Conservation (phyloP, 2,329 filamentous ascomycete genomes). For the Aspergillus nomiae region DNA sequence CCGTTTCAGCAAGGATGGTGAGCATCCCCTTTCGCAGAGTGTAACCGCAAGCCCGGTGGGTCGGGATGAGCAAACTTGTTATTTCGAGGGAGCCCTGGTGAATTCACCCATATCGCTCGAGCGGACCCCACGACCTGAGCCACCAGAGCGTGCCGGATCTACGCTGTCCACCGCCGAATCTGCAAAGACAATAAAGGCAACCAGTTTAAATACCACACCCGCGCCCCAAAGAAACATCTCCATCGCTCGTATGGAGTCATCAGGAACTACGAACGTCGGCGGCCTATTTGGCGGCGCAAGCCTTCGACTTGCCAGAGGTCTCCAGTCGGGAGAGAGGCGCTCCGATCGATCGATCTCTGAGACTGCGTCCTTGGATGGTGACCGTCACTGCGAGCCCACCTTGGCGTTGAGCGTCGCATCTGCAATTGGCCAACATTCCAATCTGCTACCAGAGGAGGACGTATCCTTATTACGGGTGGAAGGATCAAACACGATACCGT, state of each 20-base stretch:
- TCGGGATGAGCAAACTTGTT: constrained; percentile 35
- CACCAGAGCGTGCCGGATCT: constrained; percentile 44
- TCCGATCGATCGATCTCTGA: constrained; percentile 39
- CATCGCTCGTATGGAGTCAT: constrained; percentile 32
- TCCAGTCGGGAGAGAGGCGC: constrained; percentile 41
- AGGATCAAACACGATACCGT: constrained; percentile 11
- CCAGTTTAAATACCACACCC: constrained; percentile 27
- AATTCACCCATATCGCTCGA: constrained; percentile 25
- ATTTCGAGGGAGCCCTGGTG: constrained; percentile 33
- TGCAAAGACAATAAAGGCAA: constrained; percentile 46
- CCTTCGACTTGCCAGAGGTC: constrained; percentile 36
- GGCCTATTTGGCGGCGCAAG: constrained; percentile 45
- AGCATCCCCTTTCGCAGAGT: constrained; percentile 76
- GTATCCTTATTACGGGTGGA: constrained; percentile 13
- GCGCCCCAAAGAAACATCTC: constrained; percentile 28
- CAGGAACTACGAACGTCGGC: constrained; percentile 36
- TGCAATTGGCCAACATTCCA: constrained; percentile 45
- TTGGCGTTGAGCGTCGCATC: constrained; percentile 48
- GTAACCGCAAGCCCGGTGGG: constrained; percentile 68
- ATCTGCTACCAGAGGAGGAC: constrained; percentile 34
- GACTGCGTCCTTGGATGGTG: constrained; percentile 35
- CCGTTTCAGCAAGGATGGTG: constrained; percentile 55
- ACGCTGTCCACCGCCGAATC: constrained; percentile 50
- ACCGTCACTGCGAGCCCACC: constrained; percentile 44
- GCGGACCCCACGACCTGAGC: constrained; percentile 37